These are phyloP conservation scores for Boletus barrowsii DNA, from an alignment of 768 basidiomycete genomes.

Conservation along the genomic window DNA sequence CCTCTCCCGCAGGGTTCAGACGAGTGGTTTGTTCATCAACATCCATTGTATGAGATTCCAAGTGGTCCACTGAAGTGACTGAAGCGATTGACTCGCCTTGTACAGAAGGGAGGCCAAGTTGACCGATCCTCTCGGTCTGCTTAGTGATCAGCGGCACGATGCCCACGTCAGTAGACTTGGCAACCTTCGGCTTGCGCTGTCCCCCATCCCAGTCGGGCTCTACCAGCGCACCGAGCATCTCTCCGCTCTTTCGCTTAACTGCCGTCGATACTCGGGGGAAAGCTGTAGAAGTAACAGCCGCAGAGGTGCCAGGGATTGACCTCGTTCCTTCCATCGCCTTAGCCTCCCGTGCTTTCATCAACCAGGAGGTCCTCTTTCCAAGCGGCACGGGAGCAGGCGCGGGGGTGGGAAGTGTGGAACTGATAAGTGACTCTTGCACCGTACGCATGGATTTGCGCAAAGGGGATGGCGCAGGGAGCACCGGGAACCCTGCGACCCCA, in stretches of 20 bases:
- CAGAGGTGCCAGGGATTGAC: slow-evolving; percentile 25
- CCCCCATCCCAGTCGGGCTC: slow-evolving; percentile 33
- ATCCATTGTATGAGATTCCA: slow-evolving; percentile 28
- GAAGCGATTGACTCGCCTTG: background rate
- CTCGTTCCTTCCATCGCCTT: slow-evolving; percentile 57
- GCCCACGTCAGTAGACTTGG: slow-evolving; percentile 43
- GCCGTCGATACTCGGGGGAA: slow-evolving; percentile 23
- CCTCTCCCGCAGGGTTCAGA: slow-evolving; percentile 31
- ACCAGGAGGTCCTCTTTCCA: slow-evolving; percentile 77
- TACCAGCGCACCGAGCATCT: slow-evolving; percentile 32
- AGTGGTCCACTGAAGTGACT: background rate
- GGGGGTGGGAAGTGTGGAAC: slow-evolving; percentile 33
- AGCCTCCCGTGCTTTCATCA: slow-evolving; percentile 71
- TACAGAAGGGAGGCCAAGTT: background rate
- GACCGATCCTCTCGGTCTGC: slow-evolving; percentile 7
- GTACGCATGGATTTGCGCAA: slow-evolving; percentile 64
- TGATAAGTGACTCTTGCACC: slow-evolving; percentile 42
- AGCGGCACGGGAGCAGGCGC: slow-evolving; percentile 37
- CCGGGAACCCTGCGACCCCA: slow-evolving; percentile 48
- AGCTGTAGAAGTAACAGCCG: background rate
- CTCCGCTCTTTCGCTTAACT: slow-evolving; percentile 67
- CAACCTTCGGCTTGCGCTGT: slow-evolving; percentile 46
- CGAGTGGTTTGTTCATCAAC: slow-evolving; percentile 10
- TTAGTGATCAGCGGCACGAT: slow-evolving; percentile 21
- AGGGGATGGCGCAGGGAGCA: slow-evolving; percentile 66